Evolutionary conservation across 1,139 yeast genomes (phyloP).

Genomic region (Geotrichum reessii): DNA sequence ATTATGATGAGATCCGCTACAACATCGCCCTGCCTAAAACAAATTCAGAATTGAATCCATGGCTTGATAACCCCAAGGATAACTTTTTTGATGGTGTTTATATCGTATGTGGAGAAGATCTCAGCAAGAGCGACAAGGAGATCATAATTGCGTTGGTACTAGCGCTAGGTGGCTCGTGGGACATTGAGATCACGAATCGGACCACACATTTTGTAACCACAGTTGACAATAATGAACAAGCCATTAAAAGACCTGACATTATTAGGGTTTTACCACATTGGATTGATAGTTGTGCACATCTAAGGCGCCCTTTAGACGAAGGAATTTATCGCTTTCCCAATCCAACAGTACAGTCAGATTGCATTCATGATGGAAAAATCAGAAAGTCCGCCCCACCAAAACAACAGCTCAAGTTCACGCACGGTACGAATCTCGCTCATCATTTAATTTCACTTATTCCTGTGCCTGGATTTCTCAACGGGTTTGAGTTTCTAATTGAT

Average conservation of each 20-base stretch:
- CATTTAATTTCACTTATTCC: neutral
- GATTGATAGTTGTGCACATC: conserved; percentile 57
- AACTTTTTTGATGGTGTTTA: neutral
- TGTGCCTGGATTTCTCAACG: conserved; percentile 13
- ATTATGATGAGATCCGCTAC: neutral
- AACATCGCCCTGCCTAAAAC: neutral
- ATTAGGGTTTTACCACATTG: conserved; percentile 71
- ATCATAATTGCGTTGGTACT: conserved; percentile 45
- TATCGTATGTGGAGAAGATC: neutral
- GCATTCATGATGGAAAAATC: conserved; percentile 5
- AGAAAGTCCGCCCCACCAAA: neutral
- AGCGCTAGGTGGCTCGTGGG: conserved; percentile 68
- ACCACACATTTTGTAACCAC: conserved; percentile 74
- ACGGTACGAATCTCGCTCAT: neutral
- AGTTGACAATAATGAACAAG: conserved; percentile 31
- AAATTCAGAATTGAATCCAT: neutral
- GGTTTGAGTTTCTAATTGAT: conserved; percentile 23
- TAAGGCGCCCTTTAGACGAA: conserved; percentile 49
- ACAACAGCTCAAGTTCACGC: neutral
- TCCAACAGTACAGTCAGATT: neutral
- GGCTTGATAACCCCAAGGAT: neutral
- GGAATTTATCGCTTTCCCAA: conserved; percentile 2
- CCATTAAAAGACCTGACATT: conserved; percentile 28
- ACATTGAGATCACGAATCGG: conserved; percentile 56
- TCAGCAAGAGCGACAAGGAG: neutral